Conservation (phyloP, 495 filamentous ascomycete genomes). For the Hypoxylon cercidicola region DNA sequence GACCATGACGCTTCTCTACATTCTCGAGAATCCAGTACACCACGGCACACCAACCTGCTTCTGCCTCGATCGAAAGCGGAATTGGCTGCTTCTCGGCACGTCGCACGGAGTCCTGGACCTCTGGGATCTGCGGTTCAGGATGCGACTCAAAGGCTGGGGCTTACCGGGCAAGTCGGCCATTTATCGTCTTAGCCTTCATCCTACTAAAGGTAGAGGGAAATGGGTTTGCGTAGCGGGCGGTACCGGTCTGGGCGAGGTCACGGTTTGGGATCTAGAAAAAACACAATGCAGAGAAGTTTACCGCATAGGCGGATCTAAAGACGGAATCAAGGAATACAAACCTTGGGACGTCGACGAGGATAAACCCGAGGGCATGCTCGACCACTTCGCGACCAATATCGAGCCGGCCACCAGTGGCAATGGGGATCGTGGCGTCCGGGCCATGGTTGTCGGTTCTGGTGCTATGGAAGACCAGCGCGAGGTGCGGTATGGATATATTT, state of each 20-base stretch:
- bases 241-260: constrained; percentile 90
- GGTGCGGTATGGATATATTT: constrained; percentile 72
- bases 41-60: constrained; percentile 96
- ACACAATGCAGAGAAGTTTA: constrained; percentile 89
- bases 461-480: constrained; percentile 68
- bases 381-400: constrained; percentile 80
- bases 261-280: constrained; percentile 95
- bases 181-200: constrained; percentile 81
- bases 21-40: constrained; percentile 87
- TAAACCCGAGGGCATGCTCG: constrained; percentile 85
- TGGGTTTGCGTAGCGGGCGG: constrained; percentile 90
- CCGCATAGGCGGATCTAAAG: constrained; percentile 66
- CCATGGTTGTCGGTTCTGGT: constrained; percentile 66
- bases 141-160: constrained; percentile 89
- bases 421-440: constrained; percentile 67
- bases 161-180: constrained; percentile 84
- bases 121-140: constrained; percentile 94
- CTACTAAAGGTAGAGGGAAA: constrained; percentile 75
- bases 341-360: constrained; percentile 93
- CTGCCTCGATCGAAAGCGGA: constrained; percentile 81
- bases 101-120: constrained; percentile 92
- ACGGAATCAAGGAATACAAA: constrained; percentile 76
- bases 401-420: constrained; percentile 62
- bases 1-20: constrained; percentile 83
- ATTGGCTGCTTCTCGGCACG: constrained; percentile 92